Evolutionary conservation across 140 eudicot genomes (phyloP).

Genomic region (Flaveria floridana): DNA sequence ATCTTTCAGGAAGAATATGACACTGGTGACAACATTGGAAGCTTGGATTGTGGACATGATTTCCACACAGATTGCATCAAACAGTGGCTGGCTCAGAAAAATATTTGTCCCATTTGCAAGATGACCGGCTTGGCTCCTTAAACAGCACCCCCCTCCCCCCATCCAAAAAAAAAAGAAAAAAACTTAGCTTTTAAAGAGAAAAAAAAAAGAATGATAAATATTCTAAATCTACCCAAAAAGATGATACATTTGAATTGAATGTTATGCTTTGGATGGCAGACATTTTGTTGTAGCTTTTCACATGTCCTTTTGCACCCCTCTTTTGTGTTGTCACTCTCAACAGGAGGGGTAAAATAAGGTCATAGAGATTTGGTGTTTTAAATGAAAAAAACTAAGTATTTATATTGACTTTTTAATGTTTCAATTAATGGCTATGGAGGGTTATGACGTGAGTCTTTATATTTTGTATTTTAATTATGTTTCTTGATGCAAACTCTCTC

Average conservation of each 20-base stretch:
- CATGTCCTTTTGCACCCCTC: slow-evolving; percentile 33
- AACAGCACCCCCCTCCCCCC: background rate
- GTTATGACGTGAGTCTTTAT: background rate
- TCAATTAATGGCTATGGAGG: background rate
- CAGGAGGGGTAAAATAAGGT: slow-evolving; percentile 5
- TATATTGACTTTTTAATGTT: background rate
- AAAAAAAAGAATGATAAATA: background rate
- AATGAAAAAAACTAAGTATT: slow-evolving; percentile 28
- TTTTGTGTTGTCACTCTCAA: slow-evolving; percentile 27
- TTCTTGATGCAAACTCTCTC: background rate
- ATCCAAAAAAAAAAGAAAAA: background rate
- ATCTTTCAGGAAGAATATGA: slow-evolving; percentile 64
- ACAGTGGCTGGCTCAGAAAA: slow-evolving; percentile 77
- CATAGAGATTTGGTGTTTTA: slow-evolving; percentile 32
- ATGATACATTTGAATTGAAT: slow-evolving; percentile 26
- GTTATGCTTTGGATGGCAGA: slow-evolving; percentile 27
- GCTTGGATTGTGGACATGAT: slow-evolving; percentile 82
- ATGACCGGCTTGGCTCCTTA: slow-evolving; percentile 59
- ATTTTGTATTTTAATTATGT: background rate
- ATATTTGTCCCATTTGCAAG: slow-evolving; percentile 86
- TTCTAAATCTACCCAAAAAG: slow-evolving; percentile 8
- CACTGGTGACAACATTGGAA: slow-evolving; percentile 63
- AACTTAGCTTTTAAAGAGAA: background rate
- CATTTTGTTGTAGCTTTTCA: slow-evolving; percentile 26
- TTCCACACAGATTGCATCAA: slow-evolving; percentile 74